Conservation (phyloP, 2,329 filamentous ascomycete genomes). For the Stagonosporopsis cucurbitacearum region DNA sequence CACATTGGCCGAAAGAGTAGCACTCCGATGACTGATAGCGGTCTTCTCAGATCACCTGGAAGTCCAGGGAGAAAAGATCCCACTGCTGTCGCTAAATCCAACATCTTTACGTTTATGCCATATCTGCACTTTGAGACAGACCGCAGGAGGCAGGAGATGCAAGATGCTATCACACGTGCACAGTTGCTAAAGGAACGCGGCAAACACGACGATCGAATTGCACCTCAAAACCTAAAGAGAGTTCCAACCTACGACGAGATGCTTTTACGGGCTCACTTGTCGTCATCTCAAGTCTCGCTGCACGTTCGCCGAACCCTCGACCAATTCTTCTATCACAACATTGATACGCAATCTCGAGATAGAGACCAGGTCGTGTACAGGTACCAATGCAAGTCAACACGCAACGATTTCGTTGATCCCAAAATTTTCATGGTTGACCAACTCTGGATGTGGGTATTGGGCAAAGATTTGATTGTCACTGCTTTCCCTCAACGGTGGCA, state of each 20-base stretch:
- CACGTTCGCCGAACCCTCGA: conserved; percentile 69
- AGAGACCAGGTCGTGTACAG: conserved; percentile 70
- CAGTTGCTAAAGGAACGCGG: conserved; percentile 31
- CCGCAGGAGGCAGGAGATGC: conserved; percentile 62
- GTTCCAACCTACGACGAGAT: conserved; percentile 52
- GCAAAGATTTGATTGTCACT: conserved; percentile 65
- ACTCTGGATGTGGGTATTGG: conserved; percentile 69
- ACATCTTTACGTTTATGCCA: conserved; percentile 63
- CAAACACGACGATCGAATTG: conserved; percentile 22
- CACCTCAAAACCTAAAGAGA: conserved; percentile 29
- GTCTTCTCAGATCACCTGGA: conserved; percentile 43
- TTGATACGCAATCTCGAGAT: conserved; percentile 66
- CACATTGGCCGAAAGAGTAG: conserved; percentile 31
- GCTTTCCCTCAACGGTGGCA: conserved; percentile 66
- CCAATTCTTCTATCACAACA: conserved; percentile 71
- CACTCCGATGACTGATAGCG: conserved; percentile 36
- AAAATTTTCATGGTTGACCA: conserved; percentile 75
- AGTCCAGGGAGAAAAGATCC: conserved; percentile 45
- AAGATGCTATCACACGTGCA: conserved; percentile 57
- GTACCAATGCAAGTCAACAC: conserved; percentile 55
- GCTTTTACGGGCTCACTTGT: conserved; percentile 58
- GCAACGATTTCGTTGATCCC: conserved; percentile 52
- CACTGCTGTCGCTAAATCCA: conserved; percentile 39
- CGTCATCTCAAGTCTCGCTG: conserved; percentile 54
- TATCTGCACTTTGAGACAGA: conserved; percentile 71